phyloP scores from a whole-genome alignment of 495 filamentous ascomycete species.

The Trichoderma reesei region DNA sequence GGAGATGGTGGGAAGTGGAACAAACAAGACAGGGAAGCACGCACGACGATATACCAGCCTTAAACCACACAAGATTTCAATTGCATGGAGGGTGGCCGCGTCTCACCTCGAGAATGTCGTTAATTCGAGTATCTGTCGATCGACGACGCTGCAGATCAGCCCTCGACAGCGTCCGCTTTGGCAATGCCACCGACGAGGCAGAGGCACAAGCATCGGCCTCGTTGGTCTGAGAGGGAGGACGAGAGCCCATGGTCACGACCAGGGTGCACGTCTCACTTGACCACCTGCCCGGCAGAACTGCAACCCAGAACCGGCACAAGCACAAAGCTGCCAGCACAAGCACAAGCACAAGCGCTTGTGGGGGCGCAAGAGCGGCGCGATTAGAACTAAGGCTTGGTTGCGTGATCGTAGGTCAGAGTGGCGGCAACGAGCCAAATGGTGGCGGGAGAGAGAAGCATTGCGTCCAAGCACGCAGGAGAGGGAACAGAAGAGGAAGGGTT shows the following conservation, averaged over 20 bases:
- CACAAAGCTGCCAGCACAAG: too few species aligned
- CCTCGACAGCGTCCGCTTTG: background rate
- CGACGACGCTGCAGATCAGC: conserved; percentile 2
- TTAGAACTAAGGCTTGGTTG: background rate
- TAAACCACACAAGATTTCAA: background rate
- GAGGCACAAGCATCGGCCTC: background rate
- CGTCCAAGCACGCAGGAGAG: background rate
- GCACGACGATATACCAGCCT: background rate
- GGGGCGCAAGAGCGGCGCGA: conserved; percentile 6
- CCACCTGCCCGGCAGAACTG: background rate
- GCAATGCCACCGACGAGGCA: background rate
- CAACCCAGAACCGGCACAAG: too few species aligned
- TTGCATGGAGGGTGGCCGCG: background rate
- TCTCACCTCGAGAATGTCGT: conserved; percentile 13
- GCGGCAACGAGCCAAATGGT: background rate
- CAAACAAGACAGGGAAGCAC: background rate
- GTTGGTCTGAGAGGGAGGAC: background rate
- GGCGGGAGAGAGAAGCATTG: background rate
- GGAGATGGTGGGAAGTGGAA: background rate
- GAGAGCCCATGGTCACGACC: background rate
- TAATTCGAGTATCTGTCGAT: background rate
- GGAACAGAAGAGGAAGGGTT: background rate
- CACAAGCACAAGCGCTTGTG: background rate
- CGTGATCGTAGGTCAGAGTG: background rate
- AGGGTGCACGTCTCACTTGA: conserved; percentile 1